Base-by-base conservation (phyloP, 805 yeast species). In the Debaryomyces maramus region DNA sequence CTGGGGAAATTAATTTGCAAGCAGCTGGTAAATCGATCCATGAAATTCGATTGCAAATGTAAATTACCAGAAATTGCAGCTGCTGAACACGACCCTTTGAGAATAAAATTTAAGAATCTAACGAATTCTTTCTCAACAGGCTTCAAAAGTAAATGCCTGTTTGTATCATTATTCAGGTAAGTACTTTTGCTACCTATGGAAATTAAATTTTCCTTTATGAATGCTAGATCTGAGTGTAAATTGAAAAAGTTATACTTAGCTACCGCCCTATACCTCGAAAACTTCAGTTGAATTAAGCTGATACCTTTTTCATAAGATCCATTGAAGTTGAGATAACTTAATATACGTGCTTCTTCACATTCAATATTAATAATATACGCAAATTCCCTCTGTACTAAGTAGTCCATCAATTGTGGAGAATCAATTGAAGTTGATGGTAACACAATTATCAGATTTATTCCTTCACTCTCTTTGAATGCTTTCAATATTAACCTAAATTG, bases 301-400 rank as follows among this genome's bases (percentile, higher is more conserved):
- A 41, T 14, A 10, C 49, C 51, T 9, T 41, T 40, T 13, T 38
- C 42, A 9, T 22, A 14, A 14, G 30, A 17, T 16, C 45, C 48
- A 16, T 36, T 24, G 30, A 36, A 46, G 10, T 41, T 35, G 27
- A 46, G 17, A 27, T 48, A 46, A 17, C 27, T 39, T 35, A 45
- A 43, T 14, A 51, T 44, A 3, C 48, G 35, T 17, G 32, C 28
- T 29, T 41, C 50, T 11, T 51, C 55, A 16, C 52, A 44, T 29
- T 49, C 48, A n/a, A 51, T 40, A 22, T 47, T 37, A 17, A 51
- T 38, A 8, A 51, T 38, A 23, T 40, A 38, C 5, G 38, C 30
- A 32, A 36, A 37, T 22, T 37, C 17, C 16, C 39, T 32, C 8
- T 34, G 9, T 9, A 6, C 11, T 11, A 49, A 35, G 21, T 32